A percentile compares a stretch with the other conserved stretches of the same genome.
Evolutionary conservation across 495 filamentous ascomycete species (phyloP).

Genomic region (Acidomyces sp.): DNA sequence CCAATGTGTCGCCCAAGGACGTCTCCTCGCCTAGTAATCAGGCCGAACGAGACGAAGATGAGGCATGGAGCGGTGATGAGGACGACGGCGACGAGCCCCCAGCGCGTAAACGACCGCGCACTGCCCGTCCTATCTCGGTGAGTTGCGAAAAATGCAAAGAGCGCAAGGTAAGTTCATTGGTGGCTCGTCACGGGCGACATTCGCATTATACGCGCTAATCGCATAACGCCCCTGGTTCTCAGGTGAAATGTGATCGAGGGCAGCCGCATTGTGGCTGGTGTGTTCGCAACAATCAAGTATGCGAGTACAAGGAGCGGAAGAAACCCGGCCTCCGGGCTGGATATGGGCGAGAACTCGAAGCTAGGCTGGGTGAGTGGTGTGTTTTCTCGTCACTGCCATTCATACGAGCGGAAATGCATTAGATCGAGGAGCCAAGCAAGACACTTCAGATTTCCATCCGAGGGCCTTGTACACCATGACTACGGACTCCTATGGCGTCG

Average conservation of each 20-base stretch:
- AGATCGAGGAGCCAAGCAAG: no score
- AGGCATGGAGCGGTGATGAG: slow-evolving; percentile 9
- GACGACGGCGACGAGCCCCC: slow-evolving; percentile 7
- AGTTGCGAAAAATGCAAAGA: slow-evolving; percentile 74
- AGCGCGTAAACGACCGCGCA: slow-evolving; percentile 19
- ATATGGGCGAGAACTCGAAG: slow-evolving; percentile 78
- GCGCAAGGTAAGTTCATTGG: slow-evolving; percentile 52
- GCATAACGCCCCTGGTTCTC: neutral
- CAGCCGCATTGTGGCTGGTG: slow-evolving; percentile 87
- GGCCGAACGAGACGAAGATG: slow-evolving; percentile 1
- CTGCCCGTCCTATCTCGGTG: slow-evolving; percentile 38
- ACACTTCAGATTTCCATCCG: no score
- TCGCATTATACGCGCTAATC: neutral
- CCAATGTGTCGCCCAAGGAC: slow-evolving; percentile 1
- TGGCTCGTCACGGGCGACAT: no score
- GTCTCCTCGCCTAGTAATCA: slow-evolving; percentile 7
- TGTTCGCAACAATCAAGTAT: slow-evolving; percentile 57
- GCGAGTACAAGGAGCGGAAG: slow-evolving; percentile 76
- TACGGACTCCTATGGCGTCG: no score
- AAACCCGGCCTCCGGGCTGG: slow-evolving; percentile 71
- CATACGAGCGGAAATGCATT: no score
- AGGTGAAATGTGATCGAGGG: slow-evolving; percentile 41
- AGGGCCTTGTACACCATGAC: no score
- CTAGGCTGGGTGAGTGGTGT: slow-evolving; percentile 48
- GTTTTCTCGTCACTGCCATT: no score